These are phyloP conservation scores for Protea cynaroides DNA, from an alignment of 164 flowering plant genomes.

Conservation along the genomic window DNA sequence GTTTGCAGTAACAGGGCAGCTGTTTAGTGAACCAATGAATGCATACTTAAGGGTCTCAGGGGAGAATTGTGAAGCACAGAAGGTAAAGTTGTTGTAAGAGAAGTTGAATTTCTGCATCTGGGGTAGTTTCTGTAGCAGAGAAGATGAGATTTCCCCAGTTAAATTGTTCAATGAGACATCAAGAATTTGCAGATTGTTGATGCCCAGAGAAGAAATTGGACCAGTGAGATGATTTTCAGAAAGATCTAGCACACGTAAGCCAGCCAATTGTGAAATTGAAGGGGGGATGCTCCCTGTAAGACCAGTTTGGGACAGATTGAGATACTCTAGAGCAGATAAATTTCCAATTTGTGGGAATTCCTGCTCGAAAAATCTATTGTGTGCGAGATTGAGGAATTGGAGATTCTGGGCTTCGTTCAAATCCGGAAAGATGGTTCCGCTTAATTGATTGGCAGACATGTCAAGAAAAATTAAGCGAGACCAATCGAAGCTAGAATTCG, in stretches of 20 bases:
- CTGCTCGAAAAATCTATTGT: constrained; percentile 55
- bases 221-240: constrained; percentile 62
- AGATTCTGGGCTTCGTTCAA: constrained; percentile 47
- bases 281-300: constrained; percentile 43
- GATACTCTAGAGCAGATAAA: constrained; percentile 48
- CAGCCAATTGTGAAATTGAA: constrained; percentile 35
- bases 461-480: no score
- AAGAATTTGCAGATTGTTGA: constrained; percentile 37
- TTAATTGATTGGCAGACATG: constrained; percentile 18
- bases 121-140: constrained; percentile 35
- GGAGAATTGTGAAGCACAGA: constrained; percentile 44
- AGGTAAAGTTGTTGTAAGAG: constrained; percentile 62
- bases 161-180: constrained; percentile 65
- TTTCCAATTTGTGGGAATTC: constrained; percentile 34
- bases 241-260: constrained; percentile 55
- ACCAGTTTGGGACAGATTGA: constrained; percentile 58
- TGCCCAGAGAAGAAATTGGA: constrained; percentile 35
- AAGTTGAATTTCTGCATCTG: constrained; percentile 62
- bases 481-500: no score
- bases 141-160: constrained; percentile 49
- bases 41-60: constrained; percentile 30
- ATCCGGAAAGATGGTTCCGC: constrained; percentile 46
- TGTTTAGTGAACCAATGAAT: constrained; percentile 48
- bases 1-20: constrained; percentile 72
- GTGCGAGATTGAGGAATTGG: constrained; percentile 64